phyloP scores from a whole-genome alignment of 495 filamentous ascomycete genomes.

The Alectoria sarmentosa region DNA sequence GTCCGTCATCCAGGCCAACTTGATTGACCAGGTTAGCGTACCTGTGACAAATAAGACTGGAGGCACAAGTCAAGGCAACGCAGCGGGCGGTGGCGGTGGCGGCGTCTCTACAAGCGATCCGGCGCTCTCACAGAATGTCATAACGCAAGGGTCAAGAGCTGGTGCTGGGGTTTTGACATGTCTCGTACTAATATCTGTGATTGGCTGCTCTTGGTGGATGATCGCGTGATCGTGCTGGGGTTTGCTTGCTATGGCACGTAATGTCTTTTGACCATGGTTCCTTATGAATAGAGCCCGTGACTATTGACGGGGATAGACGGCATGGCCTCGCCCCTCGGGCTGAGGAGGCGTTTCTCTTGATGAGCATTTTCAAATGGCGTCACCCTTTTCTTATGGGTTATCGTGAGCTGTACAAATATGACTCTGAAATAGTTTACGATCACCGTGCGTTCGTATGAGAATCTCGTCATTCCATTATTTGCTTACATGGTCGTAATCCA shows the following conservation, averaged over 20 bases:
- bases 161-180: conserved; percentile 57
- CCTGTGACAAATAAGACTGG: conserved; percentile 62
- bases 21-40: conserved; percentile 39
- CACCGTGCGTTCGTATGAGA: no score
- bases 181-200: conserved; percentile 32
- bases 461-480: no score
- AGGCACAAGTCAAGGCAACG: conserved; percentile 68
- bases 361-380: background rate
- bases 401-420: background rate
- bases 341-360: background rate
- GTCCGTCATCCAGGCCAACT: conserved; percentile 57
- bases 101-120: conserved; percentile 20
- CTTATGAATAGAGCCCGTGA: conserved; percentile 8
- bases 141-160: conserved; percentile 48
- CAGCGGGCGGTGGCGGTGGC: conserved; percentile 56
- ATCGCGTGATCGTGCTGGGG: conserved; percentile 19
- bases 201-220: conserved; percentile 43
- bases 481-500: no score
- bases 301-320: background rate
- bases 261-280: conserved; percentile 16
- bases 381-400: background rate
- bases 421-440: no score
- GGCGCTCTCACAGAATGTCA: conserved; percentile 23
- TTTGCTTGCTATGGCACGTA: background rate
- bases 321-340: background rate